Evolutionary conservation across 2,329 filamentous ascomycete species (phyloP).

Genomic region (Massarina eburnea): DNA sequence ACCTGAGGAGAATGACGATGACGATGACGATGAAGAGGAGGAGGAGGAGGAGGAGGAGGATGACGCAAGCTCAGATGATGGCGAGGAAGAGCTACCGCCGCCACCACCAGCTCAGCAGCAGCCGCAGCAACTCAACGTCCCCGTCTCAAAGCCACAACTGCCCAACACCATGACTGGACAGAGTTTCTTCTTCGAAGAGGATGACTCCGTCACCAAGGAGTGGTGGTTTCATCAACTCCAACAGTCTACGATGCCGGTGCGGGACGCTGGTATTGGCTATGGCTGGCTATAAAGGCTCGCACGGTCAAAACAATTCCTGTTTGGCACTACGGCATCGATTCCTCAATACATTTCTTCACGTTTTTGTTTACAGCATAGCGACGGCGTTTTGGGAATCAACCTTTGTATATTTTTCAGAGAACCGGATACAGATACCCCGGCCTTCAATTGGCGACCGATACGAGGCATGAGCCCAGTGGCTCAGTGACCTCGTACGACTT

Average conservation of each 20-base stretch:
- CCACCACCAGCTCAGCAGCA: constrained; percentile 22
- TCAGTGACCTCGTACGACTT: no score
- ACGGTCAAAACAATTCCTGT: constrained; percentile 8
- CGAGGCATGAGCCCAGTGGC: no score
- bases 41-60: constrained; percentile 28
- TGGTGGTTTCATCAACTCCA: constrained; percentile 46
- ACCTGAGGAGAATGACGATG: constrained; percentile 48
- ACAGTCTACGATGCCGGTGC: constrained; percentile 39
- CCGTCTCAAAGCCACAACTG: constrained; percentile 28
- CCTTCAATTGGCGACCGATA: constrained; percentile 14
- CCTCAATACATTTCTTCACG: constrained; percentile 10
- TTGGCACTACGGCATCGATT: constrained; percentile 11
- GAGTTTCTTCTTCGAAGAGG: constrained; percentile 46
- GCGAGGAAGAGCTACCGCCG: constrained; percentile 38
- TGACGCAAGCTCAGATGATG: constrained; percentile 48
- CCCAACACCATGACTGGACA: constrained; percentile 42
- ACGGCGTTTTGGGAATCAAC: constrained; percentile 24
- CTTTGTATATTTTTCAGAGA: constrained; percentile 9
- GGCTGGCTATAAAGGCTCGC: constrained; percentile 25
- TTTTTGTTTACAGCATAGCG: constrained; percentile 29
- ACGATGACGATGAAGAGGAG: constrained; percentile 53
- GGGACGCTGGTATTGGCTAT: constrained; percentile 41
- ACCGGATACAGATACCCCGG: constrained; percentile 30
- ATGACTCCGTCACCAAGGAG: constrained; percentile 41
- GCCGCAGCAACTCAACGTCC: constrained; percentile 22